Percentiles rank a stretch among this genome's conserved stretches.
phyloP scores from a whole-genome alignment of 805 yeast genomes.

The Zygoascus flipseniorum region DNA sequence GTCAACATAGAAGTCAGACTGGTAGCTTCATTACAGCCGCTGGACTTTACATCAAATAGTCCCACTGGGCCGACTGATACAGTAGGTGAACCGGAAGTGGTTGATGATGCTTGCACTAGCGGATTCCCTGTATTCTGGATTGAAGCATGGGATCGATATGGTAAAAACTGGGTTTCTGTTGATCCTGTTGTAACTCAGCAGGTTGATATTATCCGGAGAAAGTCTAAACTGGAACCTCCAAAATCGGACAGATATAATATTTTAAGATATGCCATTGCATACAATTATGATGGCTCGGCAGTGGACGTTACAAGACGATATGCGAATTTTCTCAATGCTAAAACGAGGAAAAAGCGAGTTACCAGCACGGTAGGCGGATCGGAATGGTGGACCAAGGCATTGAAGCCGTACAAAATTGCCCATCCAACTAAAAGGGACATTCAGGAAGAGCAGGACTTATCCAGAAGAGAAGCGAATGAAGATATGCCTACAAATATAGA shows the following conservation, averaged over 20 bases:
- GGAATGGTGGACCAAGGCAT: conserved; percentile 51
- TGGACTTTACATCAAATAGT: conserved; percentile 54
- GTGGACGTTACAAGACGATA: conserved; percentile 84
- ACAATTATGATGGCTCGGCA: conserved; percentile 53
- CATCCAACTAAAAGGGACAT: conserved; percentile 26
- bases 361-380: conserved; percentile 48
- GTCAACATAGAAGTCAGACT: conserved; percentile 65
- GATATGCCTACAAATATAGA: conserved; percentile 81
- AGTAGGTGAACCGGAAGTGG: not conserved
- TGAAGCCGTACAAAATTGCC: conserved; percentile 20
- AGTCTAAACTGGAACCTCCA: conserved; percentile 68
- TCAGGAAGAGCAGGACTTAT: conserved; percentile 52
- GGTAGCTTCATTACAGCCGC: conserved; percentile 80
- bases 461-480: conserved; percentile 56
- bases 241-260: conserved; percentile 46
- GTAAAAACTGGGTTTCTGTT: conserved; percentile 71
- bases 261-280: conserved; percentile 70
- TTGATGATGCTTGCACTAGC: conserved; percentile 2
- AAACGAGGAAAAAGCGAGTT: conserved; percentile 64
- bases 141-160: conserved; percentile 80
- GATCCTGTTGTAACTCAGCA: conserved; percentile 65
- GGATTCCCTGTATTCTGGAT: conserved; percentile 79
- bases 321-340: conserved; percentile 59
- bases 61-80: not conserved
- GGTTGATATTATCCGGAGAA: conserved; percentile 54